Percentiles rank a stretch among this genome's conserved stretches.
Conservation (phyloP, 257 asterid genomes). For the Ajuga chamaepitys region DNA sequence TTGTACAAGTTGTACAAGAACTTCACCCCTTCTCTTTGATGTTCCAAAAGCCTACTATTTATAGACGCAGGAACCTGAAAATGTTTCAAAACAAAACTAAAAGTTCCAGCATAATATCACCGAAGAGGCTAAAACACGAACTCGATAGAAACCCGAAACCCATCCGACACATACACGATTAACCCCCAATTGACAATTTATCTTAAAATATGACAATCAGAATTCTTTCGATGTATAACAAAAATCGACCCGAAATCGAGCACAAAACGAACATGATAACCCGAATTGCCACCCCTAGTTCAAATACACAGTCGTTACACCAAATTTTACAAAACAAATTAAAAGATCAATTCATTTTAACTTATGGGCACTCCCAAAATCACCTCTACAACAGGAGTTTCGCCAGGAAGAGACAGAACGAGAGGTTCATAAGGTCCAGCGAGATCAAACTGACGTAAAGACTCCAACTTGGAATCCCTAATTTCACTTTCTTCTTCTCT, state of each 20-base stretch:
- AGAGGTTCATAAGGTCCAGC: constrained; percentile 76
- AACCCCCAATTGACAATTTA: too few relatives aligned
- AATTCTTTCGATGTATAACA: too few relatives aligned
- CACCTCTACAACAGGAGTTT: constrained; percentile 65
- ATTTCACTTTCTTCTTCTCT: constrained; percentile 18
- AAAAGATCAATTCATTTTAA: not conserved
- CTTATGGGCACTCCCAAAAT: constrained; percentile 9
- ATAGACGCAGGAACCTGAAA: constrained; percentile 84
- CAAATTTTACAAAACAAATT: not conserved
- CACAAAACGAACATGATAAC: not conserved
- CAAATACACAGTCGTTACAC: not conserved
- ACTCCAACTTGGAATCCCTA: constrained; percentile 38
- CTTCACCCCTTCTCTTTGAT: constrained; percentile 83
- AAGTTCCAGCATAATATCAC: not conserved
- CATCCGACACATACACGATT: too few relatives aligned
- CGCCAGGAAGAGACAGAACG: constrained; percentile 48
- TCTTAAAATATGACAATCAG: too few relatives aligned
- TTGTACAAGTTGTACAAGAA: constrained; percentile 67
- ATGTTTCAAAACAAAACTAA: not conserved
- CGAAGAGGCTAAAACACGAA: not conserved
- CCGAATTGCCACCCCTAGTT: too few relatives aligned
- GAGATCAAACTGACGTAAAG: constrained; percentile 34
- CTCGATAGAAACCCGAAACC: too few relatives aligned
- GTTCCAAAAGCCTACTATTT: constrained; percentile 87
- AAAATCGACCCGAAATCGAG: too few relatives aligned